Evolutionary conservation across 129 eudicot genomes (phyloP).

Genomic region (Tagetes erecta): DNA sequence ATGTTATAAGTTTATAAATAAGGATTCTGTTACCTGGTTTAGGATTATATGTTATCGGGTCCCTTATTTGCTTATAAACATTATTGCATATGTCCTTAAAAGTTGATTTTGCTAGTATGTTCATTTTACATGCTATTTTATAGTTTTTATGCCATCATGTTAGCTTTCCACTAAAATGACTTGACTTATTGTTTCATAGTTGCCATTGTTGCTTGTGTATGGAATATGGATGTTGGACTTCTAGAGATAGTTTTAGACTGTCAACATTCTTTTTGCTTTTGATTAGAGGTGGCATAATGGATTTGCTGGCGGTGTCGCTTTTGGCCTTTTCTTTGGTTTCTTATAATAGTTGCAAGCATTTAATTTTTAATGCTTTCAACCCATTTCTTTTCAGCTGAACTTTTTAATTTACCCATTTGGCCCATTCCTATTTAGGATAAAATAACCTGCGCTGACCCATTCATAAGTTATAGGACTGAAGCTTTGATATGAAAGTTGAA

Average conservation of each 20-base stretch:
- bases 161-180: not conserved
- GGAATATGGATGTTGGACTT: not conserved
- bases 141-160: not conserved
- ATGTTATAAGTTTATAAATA: conserved; percentile 1
- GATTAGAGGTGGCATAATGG: not conserved
- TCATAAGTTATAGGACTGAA: not conserved
- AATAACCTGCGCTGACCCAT: not conserved
- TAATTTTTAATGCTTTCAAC: not conserved
- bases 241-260: not conserved
- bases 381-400: not conserved
- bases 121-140: not conserved
- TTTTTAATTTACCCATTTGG: not conserved
- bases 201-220: not conserved
- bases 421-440: not conserved
- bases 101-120: not conserved
- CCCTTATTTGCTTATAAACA: not conserved
- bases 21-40: not conserved
- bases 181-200: not conserved
- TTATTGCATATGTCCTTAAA: not conserved
- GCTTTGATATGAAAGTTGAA: not conserved
- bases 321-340: not conserved
- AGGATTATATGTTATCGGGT: conserved; percentile 1
- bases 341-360: not conserved
- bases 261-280: not conserved
- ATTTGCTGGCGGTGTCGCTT: not conserved